Base-by-base conservation (phyloP, 2,329 filamentous ascomycete genomes). In the Plectosphaerella sp. region DNA sequence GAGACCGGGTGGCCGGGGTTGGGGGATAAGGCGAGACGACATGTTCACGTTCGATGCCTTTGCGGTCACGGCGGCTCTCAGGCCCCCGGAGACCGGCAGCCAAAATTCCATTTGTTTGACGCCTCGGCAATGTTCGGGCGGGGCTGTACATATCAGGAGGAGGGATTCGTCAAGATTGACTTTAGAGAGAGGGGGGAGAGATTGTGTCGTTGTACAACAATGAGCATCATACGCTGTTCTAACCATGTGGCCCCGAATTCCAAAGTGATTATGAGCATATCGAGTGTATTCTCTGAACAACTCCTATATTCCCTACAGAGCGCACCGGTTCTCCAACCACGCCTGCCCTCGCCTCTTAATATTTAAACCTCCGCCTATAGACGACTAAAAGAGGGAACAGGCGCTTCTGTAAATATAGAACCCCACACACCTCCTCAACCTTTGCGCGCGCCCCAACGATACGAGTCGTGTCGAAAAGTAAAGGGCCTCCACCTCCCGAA, bases 371-470 rank as follows among this genome's bases (percentile, higher is more conserved):
- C 41, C 41, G 12, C 10, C 41, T 46, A 46, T 33, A 46, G 25
- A 46, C 43, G 24, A 46, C 43, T 28, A 25, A 46, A 46, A 25
- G 25, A 46, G 43, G 43, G 20, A 46, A 28, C 12, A 28, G 20
- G 43, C 20, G 22, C 43, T 46, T 20, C 37, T 41, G 15, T 20
- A 41, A 16, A 22, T 43, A 43, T 4, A 18, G n/a, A 4, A 43
- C 10, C 16, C 18, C n/a, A 20, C 18, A 7, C 41, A 10, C 56
- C 42, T 20, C 52, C 51, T 18, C 45, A 52, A 22, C 22, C 22
- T 22, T 22, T 45, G 54, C 54, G 4, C 28, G 28, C 41, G 41
- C 41, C 41, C 56, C 52, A 49, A 55, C 52, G 54, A 58, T 55
- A 18, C 24, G 14, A 43, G 14, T 18, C 16, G 39, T 15, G 37